Evolutionary conservation across 192 early-diverging fungal species (phyloP), one percentile per base, ranked within the genome.

Genomic region (Gonapodya sp.): DNA sequence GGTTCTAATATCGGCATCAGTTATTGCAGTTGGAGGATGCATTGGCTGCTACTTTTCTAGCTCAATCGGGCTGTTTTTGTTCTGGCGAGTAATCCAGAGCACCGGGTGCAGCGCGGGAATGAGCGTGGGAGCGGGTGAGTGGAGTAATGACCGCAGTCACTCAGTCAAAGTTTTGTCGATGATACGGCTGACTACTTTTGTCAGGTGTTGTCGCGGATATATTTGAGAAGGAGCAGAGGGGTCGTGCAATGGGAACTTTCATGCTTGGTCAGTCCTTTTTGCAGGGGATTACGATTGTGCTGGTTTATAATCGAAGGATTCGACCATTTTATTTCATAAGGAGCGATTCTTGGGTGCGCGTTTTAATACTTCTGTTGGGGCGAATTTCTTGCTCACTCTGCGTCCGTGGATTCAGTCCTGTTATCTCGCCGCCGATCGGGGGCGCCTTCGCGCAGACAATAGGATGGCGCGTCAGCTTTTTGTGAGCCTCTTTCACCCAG

Each of bases 81-180:
- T 77, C 31, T 77, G 75, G 75, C 75, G 75, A 2, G 75, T 77
- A 8, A 14, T 77, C 8, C 75, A 77, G 75, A 34, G 75, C 75
- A 33, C 75, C 2, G 75, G 75, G 18, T 18, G 30, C 8, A 32
- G 30, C 31, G 75, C 75, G 8, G 75, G 30, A 8, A 32, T 77
- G 18, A 32, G 30, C 8, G 75, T 77, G 8, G 75, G 75, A 8
- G 75, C 75, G 75, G 75, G 75, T 34, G 16, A 18, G 46, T 64
- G 24, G 24, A 64, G 46, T 16, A 24, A 16, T 8, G 46, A 8
- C 8, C 8, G 8, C 24, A 64, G 46, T 64, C 46, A 24, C 46
- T 8, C n/a, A n/a, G n/a, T n/a, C n/a, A 64, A 8, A 16, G 8
- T 8, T 64, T 64, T 64, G 8, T 24, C 24, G 46, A 64, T 24